Evolutionary conservation across 192 early-diverging fungal species (phyloP).

Genomic region (Coemansia sp.): DNA sequence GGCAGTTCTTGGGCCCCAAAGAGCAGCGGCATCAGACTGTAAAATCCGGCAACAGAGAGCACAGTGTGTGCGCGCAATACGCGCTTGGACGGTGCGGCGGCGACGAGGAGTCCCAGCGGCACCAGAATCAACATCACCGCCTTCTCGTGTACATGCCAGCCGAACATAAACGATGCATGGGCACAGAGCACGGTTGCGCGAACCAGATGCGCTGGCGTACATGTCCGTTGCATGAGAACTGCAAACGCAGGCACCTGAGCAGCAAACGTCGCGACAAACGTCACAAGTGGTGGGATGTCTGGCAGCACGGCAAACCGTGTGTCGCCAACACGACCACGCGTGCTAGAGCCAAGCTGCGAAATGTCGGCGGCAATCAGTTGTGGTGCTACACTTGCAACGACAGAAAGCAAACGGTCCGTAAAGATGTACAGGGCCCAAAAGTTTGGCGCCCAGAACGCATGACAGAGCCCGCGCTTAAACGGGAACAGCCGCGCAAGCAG

Average conservation of each 20-base stretch:
- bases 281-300: constrained; percentile 64
- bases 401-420: constrained; percentile 65
- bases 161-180: constrained; percentile 87
- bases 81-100: constrained; percentile 18
- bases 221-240: constrained; percentile 26
- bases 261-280: constrained; percentile 71
- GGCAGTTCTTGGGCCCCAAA: constrained; percentile 48
- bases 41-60: constrained; percentile 43
- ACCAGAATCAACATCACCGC: constrained; percentile 75
- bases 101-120: constrained; percentile 47
- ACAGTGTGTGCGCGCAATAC: constrained; percentile 43
- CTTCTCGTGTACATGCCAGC: constrained; percentile 99
- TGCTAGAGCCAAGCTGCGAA: constrained; percentile 57
- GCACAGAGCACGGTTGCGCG: constrained; percentile 72
- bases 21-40: constrained; percentile 50
- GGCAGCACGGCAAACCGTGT: constrained; percentile 79
- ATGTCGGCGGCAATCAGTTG: background rate
- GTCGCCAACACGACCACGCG: constrained; percentile 90
- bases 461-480: constrained; percentile 94
- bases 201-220: constrained; percentile 64
- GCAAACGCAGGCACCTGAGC: constrained; percentile 58
- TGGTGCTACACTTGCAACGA: constrained; percentile 6
- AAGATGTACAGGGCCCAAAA: constrained; percentile 93
- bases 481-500: constrained; percentile 84
- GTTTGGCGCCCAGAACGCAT: constrained; percentile 97